Conservation (phyloP, 345 rosid genomes). For the Lepidium aucheri region DNA sequence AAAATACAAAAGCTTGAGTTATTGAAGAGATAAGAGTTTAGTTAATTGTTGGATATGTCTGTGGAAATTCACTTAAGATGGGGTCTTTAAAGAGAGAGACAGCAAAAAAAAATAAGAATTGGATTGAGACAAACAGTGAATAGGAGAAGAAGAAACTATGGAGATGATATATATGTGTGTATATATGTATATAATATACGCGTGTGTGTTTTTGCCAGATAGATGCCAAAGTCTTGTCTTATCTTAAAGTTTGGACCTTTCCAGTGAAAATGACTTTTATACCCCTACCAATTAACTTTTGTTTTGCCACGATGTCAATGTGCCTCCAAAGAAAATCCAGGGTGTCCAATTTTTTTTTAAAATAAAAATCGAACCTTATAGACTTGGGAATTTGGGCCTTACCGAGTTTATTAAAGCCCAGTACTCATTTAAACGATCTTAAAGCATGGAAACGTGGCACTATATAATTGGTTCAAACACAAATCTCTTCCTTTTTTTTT, state of each 20-base stretch:
- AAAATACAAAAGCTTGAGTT: neutral
- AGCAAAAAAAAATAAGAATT: neutral
- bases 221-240: neutral
- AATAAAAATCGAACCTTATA: too few relatives aligned
- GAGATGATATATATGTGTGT: neutral
- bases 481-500: too few relatives aligned
- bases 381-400: too few relatives aligned
- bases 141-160: conserved; percentile 11
- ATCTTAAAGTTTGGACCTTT: neutral
- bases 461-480: too few relatives aligned
- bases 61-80: neutral
- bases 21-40: neutral
- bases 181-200: neutral
- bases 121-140: conserved; percentile 4
- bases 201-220: neutral
- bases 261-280: neutral
- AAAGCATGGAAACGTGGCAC: too few relatives aligned
- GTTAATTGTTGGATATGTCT: neutral
- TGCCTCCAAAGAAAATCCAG: neutral
- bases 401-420: too few relatives aligned
- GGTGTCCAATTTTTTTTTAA: neutral
- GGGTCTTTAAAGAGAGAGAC: neutral
- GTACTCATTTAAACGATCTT: too few relatives aligned
- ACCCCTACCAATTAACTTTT: neutral
- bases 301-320: neutral